phyloP scores from a whole-genome alignment of 345 rosid species.

The Kernera saxatilis region DNA sequence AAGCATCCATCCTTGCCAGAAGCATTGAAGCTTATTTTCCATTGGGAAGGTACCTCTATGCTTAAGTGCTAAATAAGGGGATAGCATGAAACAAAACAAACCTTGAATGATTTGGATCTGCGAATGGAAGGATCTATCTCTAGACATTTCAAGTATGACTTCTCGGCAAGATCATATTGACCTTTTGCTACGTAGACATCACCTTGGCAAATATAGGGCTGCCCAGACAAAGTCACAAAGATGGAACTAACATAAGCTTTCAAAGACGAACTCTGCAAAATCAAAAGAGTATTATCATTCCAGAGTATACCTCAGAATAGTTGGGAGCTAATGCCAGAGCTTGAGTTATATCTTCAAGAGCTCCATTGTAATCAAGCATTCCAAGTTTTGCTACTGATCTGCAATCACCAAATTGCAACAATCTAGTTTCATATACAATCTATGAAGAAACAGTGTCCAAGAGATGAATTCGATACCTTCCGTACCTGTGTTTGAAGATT shows the following conservation, averaged over 20 bases:
- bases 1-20: not conserved
- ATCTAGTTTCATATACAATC: not conserved
- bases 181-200: conserved; percentile 64
- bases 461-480: not conserved
- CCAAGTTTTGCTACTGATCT: conserved; percentile 66
- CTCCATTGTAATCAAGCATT: conserved; percentile 49
- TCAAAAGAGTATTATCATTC: not conserved
- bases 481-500: conserved; percentile 61
- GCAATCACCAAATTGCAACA: conserved; percentile 15
- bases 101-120: conserved; percentile 78
- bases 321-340: conserved; percentile 50
- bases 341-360: conserved; percentile 69
- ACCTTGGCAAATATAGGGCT: conserved; percentile 80
- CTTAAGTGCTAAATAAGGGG: not conserved
- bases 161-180: conserved; percentile 60
- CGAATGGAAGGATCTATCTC: conserved; percentile 66
- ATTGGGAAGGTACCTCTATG: not conserved
- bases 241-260: not conserved
- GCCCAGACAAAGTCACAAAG: conserved; percentile 6
- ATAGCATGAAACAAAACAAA: conserved; percentile 5
- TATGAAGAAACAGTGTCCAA: not conserved
- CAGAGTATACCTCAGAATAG: conserved; percentile 48
- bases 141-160: conserved; percentile 52
- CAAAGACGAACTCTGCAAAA: not conserved
- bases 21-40: not conserved